phyloP scores from a whole-genome alignment of 2,329 filamentous ascomycete species.

The Colletotrichum caudatum region DNA sequence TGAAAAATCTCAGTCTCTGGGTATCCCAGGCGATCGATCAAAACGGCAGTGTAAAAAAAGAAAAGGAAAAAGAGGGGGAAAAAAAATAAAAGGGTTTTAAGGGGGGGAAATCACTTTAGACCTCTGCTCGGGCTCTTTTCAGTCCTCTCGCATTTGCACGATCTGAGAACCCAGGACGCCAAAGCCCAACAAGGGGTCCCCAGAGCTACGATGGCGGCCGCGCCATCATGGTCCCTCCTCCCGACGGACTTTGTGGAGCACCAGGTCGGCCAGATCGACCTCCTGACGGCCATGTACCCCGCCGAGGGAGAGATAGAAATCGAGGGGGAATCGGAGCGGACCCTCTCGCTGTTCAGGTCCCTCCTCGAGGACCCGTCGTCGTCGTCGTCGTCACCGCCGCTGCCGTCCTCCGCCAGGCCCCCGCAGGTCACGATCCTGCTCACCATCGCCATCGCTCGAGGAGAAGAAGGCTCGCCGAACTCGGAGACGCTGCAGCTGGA shows the following conservation, averaged over 20 bases:
- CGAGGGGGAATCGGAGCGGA: conserved; percentile 5
- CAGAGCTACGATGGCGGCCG: conserved; percentile 12
- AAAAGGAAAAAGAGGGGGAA: background rate
- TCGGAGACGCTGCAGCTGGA: conserved; percentile 49
- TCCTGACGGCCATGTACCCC: conserved; percentile 66
- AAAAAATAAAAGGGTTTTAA: background rate
- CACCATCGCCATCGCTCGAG: conserved; percentile 43
- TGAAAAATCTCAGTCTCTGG: conserved; percentile 11
- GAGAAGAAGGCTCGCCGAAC: conserved; percentile 16
- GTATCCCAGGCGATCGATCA: background rate
- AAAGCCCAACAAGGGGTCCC: too few species aligned
- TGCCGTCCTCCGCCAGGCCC: background rate
- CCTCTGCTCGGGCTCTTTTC: background rate
- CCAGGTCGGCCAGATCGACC: conserved; percentile 62
- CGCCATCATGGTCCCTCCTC: conserved; percentile 44
- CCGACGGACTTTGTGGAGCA: conserved; percentile 59
- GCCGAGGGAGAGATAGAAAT: conserved; percentile 47
- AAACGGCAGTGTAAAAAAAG: too few species aligned
- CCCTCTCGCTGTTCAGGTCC: background rate
- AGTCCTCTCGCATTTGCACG: background rate
- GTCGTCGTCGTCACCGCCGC: background rate
- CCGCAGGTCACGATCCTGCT: conserved; percentile 46
- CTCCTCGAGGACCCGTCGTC: conserved; percentile 1
- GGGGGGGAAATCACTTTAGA: background rate
- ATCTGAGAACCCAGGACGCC: background rate